Evolutionary conservation across 192 early-diverging fungal genomes (phyloP), one percentile per base, ranked within the genome.

Genomic region (Dispira simplex): DNA sequence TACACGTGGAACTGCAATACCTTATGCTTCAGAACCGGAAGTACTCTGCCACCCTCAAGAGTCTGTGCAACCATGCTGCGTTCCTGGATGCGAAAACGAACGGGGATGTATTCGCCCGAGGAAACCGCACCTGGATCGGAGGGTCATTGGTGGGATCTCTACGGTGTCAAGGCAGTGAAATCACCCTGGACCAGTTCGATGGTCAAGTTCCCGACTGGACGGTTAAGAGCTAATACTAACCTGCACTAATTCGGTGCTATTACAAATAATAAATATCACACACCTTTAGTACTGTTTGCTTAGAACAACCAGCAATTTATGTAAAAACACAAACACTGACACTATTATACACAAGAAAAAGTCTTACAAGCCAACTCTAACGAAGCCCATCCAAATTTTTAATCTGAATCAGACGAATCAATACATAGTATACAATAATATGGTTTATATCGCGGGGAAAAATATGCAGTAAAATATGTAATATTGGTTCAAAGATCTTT

Each of bases 111-210:
- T 92, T 91, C 72, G 71, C 72, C 57, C 68, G 76, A 14, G 85
- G 88, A 59, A 76, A 82, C n/a, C 75, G 86, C 0, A 70, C 79
- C 10, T 95, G 92, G 92, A 80, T 90, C 64, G 92, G 92, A 16
- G 83, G 79, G 9, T 91, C 91, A 25, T 68, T 94, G 46, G 79
- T 85, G 6, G 89, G 86, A 10, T 80, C 86, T 2, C 70, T 91
- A 1, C 89, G 86, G 65, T 79, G 86, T 28, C 84, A 81, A 1
- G 84, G 84, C 11, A 69, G 79, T 20, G 91, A 91, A 54, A 63
- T 90, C 0, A 58, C 72, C 9, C 71, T 77, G 45, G 87, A 88
- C 25, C 82, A 83, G 44, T 92, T 82, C 71, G 75, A 73, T 23
- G 85, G 78, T 14, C 67, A 69, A 11, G 72, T 87, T 5, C 77